phyloP scores from a whole-genome alignment of 306 rosid genomes.

The Vigna hirtella region DNA sequence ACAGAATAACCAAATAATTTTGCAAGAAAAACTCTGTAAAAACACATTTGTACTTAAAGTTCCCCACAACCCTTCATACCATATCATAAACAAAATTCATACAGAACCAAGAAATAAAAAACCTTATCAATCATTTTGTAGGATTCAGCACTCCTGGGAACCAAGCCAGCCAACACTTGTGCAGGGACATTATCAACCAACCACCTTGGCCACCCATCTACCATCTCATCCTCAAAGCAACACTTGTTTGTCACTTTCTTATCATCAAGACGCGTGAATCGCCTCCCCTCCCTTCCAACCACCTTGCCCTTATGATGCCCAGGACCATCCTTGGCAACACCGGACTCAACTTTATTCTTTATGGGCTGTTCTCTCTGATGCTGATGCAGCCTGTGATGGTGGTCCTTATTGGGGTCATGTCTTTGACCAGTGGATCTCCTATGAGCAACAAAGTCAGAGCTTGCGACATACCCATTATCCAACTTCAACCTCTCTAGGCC shows the following conservation, averaged over 20 bases:
- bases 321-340: constrained; percentile 36
- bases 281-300: constrained; percentile 38
- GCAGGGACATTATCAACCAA: constrained; percentile 53
- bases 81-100: neutral
- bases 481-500: constrained; percentile 60
- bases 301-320: constrained; percentile 23
- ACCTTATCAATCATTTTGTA: constrained; percentile 83
- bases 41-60: neutral
- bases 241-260: constrained; percentile 43
- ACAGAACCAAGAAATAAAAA: neutral
- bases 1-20: constrained; percentile 26
- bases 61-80: neutral
- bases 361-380: constrained; percentile 28
- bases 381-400: constrained; percentile 3
- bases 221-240: constrained; percentile 47
- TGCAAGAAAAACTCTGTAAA: neutral
- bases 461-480: constrained; percentile 66
- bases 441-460: constrained; percentile 40
- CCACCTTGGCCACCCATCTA: constrained; percentile 57
- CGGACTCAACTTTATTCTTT: constrained; percentile 33
- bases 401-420: constrained; percentile 19
- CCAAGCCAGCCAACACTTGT: constrained; percentile 57
- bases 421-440: constrained; percentile 64
- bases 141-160: constrained; percentile 83
- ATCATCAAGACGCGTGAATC: constrained; percentile 31